Percentiles rank a stretch among this genome's conserved stretches.
These are phyloP conservation scores for Sicyos edulis DNA, from an alignment of 306 rosid species.

Conservation along the genomic window DNA sequence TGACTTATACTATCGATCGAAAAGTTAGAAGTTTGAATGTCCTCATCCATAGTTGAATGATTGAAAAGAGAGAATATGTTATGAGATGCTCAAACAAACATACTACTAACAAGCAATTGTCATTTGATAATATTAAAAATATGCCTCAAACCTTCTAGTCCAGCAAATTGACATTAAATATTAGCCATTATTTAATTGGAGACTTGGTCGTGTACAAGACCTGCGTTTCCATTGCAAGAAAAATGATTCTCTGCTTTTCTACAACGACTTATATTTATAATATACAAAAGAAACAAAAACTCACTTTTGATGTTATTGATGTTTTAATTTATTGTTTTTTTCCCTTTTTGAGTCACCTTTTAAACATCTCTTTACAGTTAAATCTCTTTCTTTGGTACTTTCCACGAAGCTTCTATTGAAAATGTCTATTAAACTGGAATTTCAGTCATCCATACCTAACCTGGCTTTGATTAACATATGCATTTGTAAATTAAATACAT, in stretches of 20 bases:
- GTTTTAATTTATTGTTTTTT: neutral
- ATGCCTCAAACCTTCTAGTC: neutral
- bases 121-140: slow-evolving; percentile 20
- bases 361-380: neutral
- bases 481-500: neutral
- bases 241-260: too few species aligned
- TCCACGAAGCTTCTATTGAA: slow-evolving; percentile 35
- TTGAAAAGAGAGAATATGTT: slow-evolving; percentile 30
- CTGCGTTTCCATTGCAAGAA: too few species aligned
- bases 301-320: too few species aligned
- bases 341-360: neutral
- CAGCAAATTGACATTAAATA: slow-evolving; percentile 27
- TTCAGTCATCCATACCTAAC: neutral
- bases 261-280: too few species aligned
- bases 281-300: too few species aligned
- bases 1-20: neutral
- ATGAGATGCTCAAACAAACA: slow-evolving; percentile 42
- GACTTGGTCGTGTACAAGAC: neutral
- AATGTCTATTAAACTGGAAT: slow-evolving; percentile 18
- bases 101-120: slow-evolving; percentile 46
- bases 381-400: slow-evolving; percentile 17
- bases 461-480: neutral
- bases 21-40: neutral
- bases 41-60: neutral
- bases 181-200: neutral